Percentiles rank a stretch among this genome's conserved stretches.
Conservation (phyloP, 2,329 filamentous ascomycete genomes). For the Venturia oleaginea region DNA sequence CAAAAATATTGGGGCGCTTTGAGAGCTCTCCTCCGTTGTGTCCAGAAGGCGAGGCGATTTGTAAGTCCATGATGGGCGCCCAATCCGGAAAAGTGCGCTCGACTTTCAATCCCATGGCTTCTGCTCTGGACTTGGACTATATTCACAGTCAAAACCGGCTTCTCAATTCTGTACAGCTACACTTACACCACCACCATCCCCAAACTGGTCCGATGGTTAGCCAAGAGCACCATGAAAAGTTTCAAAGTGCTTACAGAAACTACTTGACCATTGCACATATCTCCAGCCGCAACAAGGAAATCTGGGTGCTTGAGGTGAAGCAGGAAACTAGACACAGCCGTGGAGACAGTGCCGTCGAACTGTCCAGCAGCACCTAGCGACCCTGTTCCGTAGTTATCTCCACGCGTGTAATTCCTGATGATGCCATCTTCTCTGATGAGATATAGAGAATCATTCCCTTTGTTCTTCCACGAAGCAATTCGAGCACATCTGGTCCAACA, state of each 20-base stretch:
- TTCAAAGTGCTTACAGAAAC: not conserved
- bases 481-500: conserved; percentile 76
- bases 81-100: conserved; percentile 47
- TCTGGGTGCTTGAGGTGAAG: conserved; percentile 56
- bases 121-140: not conserved
- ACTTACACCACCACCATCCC: not conserved
- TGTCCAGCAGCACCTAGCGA: conserved; percentile 43
- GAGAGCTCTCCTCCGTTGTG: conserved; percentile 19
- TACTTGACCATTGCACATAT: conserved; percentile 61
- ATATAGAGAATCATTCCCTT: conserved; percentile 68
- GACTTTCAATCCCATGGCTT: not conserved
- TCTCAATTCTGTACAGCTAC: not conserved
- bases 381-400: conserved; percentile 20
- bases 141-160: not conserved
- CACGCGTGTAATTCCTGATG: conserved; percentile 51
- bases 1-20: conserved; percentile 20
- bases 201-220: not conserved
- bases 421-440: conserved; percentile 81
- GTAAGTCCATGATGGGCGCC: conserved; percentile 43
- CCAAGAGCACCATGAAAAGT: not conserved
- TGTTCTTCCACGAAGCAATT: conserved; percentile 45
- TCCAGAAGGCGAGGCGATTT: conserved; percentile 23
- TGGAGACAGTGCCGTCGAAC: conserved; percentile 66
- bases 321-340: conserved; percentile 68
- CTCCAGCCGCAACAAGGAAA: conserved; percentile 70